Evolutionary conservation across 2,329 filamentous ascomycete genomes (phyloP).

Genomic region (Zarea fungicola): DNA sequence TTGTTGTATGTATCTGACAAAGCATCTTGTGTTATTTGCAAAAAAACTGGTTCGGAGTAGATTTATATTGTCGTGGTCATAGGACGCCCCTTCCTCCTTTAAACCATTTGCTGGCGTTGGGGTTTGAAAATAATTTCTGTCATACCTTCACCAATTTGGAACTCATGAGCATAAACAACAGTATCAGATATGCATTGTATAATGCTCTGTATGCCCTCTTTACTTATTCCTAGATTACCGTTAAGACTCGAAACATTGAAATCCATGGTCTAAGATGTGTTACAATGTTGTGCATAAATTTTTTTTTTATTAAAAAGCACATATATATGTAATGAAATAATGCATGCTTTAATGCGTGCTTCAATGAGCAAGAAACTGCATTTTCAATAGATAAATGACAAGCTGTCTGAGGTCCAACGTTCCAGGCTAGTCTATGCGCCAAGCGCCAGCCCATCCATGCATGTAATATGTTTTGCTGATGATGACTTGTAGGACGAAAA

Average conservation of each 20-base stretch:
- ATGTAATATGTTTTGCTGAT: too few species aligned
- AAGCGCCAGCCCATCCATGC: too few species aligned
- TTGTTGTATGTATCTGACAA: conserved; percentile 6
- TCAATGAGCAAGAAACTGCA: not conserved
- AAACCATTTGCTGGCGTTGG: conserved; percentile 11
- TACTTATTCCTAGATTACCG: too few species aligned
- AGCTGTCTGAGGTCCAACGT: too few species aligned
- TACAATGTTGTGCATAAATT: too few species aligned
- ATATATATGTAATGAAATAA: not conserved
- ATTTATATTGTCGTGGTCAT: not conserved
- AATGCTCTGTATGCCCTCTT: too few species aligned
- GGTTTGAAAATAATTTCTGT: conserved; percentile 5
- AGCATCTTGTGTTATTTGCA: conserved; percentile 4
- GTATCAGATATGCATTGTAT: too few species aligned
- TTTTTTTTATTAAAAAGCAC: not conserved
- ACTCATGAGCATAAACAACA: too few species aligned
- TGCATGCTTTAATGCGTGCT: conserved; percentile 3
- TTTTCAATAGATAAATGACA: too few species aligned
- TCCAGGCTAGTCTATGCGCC: not conserved
- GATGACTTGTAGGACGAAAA: too few species aligned
- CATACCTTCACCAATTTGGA: not conserved
- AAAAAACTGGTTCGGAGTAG: not conserved
- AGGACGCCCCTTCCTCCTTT: not conserved
- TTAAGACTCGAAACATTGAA: too few species aligned
- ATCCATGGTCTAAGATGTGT: too few species aligned